Base-by-base conservation (phyloP, 2,329 filamentous ascomycete genomes). In the Dactylella cylindrospora region DNA sequence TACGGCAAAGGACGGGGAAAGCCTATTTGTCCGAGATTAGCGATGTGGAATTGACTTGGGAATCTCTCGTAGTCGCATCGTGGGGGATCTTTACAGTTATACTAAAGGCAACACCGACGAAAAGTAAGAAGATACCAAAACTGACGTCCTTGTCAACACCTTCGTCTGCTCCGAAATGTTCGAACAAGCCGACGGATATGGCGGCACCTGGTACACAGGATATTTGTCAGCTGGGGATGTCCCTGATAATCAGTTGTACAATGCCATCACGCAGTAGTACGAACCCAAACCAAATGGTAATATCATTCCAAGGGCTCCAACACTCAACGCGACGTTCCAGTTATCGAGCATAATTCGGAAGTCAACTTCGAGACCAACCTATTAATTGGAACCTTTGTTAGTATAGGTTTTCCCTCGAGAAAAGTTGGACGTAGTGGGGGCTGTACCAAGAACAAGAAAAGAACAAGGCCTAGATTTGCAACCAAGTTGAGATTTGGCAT, bases 1-100 rank as follows among this genome's bases (percentile, higher is more conserved):
- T 97, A 72, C 91, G 87, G 70, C 91, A 96, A 9, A 97, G 80
- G 0, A 97, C 91, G 0, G 91, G 91, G 68, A 97, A 85, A 10
- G 83, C 83, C 79, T 81, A 39, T 5, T 23, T 8, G 9, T 12
- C 28, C n/a, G 3, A 10, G 23, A 26, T 50, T 39, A 50, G 28
- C 15, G 5, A 41, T 13, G 13, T 13, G 15, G n/a, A 26, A 6
- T 12, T 45, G 17, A 28, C 15, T 23, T n/a, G n/a, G n/a, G n/a
- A n/a, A 15, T 20, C 17, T 13, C 17, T 40, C n/a, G 17, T 17
- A 5, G 7, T 8, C n/a, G 10, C 17, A 17, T 41, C 5, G 45
- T 8, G 7, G 9, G 13, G 13, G n/a, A 8, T 13, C 68, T 76
- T 67, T 71, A 81, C 89, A 1, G 91, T 96, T 68, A 97, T 97